Evolutionary conservation across 441 rosid species (phyloP), one percentile per base, ranked within the genome.

Genomic region (Pelargonium cotyledonis): DNA sequence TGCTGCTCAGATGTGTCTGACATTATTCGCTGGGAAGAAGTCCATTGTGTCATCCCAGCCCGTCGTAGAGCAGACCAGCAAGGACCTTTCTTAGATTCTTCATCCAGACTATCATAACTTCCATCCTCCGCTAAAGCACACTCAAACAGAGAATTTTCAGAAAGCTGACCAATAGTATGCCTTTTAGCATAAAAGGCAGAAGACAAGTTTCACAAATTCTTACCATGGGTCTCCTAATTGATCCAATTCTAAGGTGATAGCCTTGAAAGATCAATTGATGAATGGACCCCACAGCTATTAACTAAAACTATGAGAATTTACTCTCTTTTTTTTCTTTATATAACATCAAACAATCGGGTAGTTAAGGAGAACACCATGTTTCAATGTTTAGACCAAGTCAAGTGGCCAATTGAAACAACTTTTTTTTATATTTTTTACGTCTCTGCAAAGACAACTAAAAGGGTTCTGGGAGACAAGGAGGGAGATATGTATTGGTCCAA

Each of bases 1-100:
- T 61, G 63, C 65, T 66, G 63, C 61, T 55, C 61, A 18, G 10
- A 16, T 55, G 18, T 12, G 26, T 29, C 69, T 15, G 70, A 72
- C 29, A 69, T 65, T 69, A 68, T 79, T 66, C 35, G 81, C 41
- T 70, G 79, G 26, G 71, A 72, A 68, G 47, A 68, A 49, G 80
- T 77, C 86, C 86, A 78, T 73, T 70, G 82, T 6, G 83, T 74
- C 88, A 84, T 80, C 70, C 79, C 78, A 0, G 72, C 29, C 40
- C 71, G 77, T 64, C 80, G 80, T 69, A 85, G 68, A 67, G 82
- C 87, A 76, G 77, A 74, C 79, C 80, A 79, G 75, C 86, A 84
- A 55, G 70, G 55, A 15, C 87, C 89, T 78, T 78, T 78, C 66
- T 76, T 84, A 58, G 68, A 79, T 55, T 53, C 76, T 53, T 76